phyloP scores from a whole-genome alignment of 2,329 filamentous ascomycete genomes.

The Phialophora tarda region DNA sequence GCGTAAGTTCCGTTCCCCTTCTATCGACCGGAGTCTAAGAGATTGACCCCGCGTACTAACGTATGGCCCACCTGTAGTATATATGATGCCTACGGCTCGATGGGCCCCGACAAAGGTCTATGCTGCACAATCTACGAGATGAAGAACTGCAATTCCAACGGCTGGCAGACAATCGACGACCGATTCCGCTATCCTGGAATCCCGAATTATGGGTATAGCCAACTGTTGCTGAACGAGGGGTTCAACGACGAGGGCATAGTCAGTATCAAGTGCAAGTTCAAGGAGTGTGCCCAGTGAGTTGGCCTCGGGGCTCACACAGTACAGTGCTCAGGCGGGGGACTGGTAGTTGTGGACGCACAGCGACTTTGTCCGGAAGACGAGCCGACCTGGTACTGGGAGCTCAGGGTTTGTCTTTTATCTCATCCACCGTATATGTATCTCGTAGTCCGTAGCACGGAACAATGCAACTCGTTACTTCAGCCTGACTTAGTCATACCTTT shows the following conservation, averaged over 20 bases:
- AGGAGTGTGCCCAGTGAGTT: not conserved
- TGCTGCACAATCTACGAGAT: slow-evolving; percentile 29
- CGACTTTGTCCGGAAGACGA: not conserved
- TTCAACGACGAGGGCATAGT: slow-evolving; percentile 15
- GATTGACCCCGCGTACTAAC: slow-evolving; percentile 5
- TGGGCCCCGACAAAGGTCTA: slow-evolving; percentile 32
- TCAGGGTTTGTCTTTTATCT: not conserved
- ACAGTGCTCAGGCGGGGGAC: not conserved
- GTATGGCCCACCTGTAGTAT: not conserved
- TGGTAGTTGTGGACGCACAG: slow-evolving; percentile 22
- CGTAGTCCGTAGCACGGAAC: not conserved
- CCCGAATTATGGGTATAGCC: slow-evolving; percentile 17
- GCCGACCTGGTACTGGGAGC: slow-evolving; percentile 15
- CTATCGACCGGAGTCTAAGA: not conserved
- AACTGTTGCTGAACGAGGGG: slow-evolving; percentile 11
- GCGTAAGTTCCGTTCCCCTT: slow-evolving; percentile 11
- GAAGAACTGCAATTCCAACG: slow-evolving; percentile 22
- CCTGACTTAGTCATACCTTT: not conserved
- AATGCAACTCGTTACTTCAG: slow-evolving; percentile 7
- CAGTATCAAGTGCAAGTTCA: slow-evolving; percentile 26
- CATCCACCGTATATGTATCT: not conserved
- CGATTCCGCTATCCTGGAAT: slow-evolving; percentile 27
- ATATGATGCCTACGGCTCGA: slow-evolving; percentile 25
- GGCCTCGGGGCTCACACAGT: not conserved
- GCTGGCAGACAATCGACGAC: slow-evolving; percentile 13